Conservation (phyloP, 2,329 filamentous ascomycete genomes). For the Coniochaeta pulveracea region DNA sequence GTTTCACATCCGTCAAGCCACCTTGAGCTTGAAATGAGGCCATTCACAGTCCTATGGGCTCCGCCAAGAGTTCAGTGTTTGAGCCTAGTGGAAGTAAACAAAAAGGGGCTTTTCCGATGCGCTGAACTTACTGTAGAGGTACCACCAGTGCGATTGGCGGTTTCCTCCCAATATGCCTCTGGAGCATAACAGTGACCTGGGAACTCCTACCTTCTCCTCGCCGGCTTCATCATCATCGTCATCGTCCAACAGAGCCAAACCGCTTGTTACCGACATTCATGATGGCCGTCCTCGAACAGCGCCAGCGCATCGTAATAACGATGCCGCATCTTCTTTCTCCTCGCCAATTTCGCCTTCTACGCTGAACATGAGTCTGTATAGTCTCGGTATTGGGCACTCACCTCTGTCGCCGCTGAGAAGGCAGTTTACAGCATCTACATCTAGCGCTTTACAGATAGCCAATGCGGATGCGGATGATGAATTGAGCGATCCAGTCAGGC, state of each 20-base stretch:
- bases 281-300: constrained; percentile 1
- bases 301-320: not conserved
- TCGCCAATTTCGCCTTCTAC: constrained; percentile 13
- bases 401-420: constrained; percentile 19
- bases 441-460: not conserved
- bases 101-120: too few relatives aligned
- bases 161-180: too few relatives aligned
- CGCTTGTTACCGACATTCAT: not conserved
- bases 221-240: not conserved
- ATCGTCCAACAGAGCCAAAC: not conserved
- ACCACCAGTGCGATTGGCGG: too few relatives aligned
- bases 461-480: constrained; percentile 10
- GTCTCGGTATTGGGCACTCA: constrained; percentile 15
- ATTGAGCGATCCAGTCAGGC: constrained; percentile 6
- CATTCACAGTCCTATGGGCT: too few relatives aligned
- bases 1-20: too few relatives aligned
- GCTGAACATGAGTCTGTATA: constrained; percentile 18
- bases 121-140: too few relatives aligned
- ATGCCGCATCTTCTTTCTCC: not conserved
- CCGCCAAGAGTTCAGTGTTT: too few relatives aligned
- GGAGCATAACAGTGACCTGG: too few relatives aligned
- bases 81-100: too few relatives aligned
- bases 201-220: not conserved
- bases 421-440: constrained; percentile 15
- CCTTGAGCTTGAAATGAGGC: too few relatives aligned